Conservation (phyloP, 2,329 filamentous ascomycete species). For the Diaporthe batatas region DNA sequence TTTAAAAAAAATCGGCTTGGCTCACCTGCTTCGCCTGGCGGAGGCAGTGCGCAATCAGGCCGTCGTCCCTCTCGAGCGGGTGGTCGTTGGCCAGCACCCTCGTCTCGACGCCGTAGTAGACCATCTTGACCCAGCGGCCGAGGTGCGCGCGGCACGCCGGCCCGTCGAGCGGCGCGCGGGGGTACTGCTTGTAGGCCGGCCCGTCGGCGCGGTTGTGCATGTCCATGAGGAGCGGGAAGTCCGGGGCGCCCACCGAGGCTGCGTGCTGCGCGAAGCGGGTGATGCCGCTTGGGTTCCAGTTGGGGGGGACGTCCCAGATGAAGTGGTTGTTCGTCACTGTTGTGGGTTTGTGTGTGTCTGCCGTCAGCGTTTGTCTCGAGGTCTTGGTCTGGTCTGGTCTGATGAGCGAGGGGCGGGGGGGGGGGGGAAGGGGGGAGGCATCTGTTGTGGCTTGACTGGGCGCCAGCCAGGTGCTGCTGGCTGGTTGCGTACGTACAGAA, state of each 20-base stretch:
- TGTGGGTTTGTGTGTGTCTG: not conserved
- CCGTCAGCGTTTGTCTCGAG: not conserved
- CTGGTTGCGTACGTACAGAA: not conserved
- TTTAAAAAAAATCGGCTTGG: too few species aligned
- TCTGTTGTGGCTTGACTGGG: not conserved
- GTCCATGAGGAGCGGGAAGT: not conserved
- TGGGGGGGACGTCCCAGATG: not conserved
- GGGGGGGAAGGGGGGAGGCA: too few species aligned
- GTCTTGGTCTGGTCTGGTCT: not conserved
- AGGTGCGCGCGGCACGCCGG: not conserved
- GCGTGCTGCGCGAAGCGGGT: conserved; percentile 22
- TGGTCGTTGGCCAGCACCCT: not conserved
- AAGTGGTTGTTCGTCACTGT: conserved; percentile 23
- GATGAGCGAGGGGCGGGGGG: not conserved
- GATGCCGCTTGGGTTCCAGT: not conserved
- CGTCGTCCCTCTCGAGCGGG: not conserved
- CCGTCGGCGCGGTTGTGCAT: not conserved
- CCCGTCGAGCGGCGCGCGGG: not conserved
- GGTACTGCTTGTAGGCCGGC: conserved; percentile 1
- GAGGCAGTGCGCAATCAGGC: not conserved
- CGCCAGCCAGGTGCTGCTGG: too few species aligned
- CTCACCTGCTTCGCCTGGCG: conserved; percentile 1
- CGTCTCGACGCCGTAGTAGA: conserved; percentile 18
- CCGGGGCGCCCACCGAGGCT: not conserved
- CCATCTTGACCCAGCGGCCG: conserved; percentile 4